A percentile compares a stretch with the other conserved stretches of the same genome.
phyloP scores from a whole-genome alignment of 495 filamentous ascomycete species.

The Parathielavia appendiculata region DNA sequence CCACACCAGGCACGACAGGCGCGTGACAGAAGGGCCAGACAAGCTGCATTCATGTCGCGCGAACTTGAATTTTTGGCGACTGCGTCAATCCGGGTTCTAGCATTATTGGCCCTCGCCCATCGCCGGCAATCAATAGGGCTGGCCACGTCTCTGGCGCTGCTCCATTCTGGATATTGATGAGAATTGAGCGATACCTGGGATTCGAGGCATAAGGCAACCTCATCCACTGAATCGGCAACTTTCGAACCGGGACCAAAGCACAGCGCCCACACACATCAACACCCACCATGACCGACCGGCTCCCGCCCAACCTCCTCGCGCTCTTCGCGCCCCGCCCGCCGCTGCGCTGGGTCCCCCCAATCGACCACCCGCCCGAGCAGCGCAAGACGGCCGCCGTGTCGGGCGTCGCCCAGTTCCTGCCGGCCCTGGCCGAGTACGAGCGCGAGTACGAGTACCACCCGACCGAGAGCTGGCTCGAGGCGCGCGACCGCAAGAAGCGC shows the following conservation, averaged over 20 bases:
- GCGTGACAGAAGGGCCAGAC: background rate
- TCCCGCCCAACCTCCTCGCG: conserved; percentile 84
- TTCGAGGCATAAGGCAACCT: background rate
- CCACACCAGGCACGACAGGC: background rate
- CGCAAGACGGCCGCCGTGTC: conserved; percentile 65
- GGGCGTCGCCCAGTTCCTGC: conserved; percentile 69
- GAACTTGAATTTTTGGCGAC: background rate
- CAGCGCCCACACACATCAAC: background rate
- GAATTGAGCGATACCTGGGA: background rate
- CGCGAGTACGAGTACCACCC: conserved; percentile 69
- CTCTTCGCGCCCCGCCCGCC: conserved; percentile 93
- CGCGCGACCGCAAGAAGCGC: conserved; percentile 66
- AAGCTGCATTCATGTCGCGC: background rate
- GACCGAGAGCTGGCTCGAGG: conserved; percentile 89
- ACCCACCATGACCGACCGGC: conserved; percentile 79
- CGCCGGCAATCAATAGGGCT: background rate
- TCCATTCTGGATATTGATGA: background rate
- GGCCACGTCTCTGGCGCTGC: background rate
- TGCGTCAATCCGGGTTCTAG: background rate
- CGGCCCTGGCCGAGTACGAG: conserved; percentile 63
- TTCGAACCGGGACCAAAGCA: too few relatives aligned
- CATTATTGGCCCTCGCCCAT: background rate
- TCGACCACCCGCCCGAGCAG: conserved; percentile 78
- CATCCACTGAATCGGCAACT: background rate
- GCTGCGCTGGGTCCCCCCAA: conserved; percentile 80